Base-by-base conservation (phyloP, 2,329 filamentous ascomycete genomes). In the Fusarium sp. region DNA sequence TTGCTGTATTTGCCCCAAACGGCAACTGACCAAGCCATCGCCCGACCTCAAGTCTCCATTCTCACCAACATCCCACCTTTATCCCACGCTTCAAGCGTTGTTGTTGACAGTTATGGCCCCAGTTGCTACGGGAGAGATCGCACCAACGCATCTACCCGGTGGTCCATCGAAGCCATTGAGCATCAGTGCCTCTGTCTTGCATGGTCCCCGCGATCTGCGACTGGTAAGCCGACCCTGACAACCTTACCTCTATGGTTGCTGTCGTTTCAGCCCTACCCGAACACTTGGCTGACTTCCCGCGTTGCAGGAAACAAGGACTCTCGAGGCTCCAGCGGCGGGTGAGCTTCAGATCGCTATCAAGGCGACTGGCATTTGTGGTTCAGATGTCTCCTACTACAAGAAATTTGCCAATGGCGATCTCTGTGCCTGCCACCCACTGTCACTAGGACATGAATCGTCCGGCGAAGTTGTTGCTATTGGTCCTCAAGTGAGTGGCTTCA, bases 331-430 rank as follows among this genome's bases (percentile, higher is more conserved):
- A 12, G 80, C 78, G 30, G 72, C 77, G 32, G 87, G 85, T 62
- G 90, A 93, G 78, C 85, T 93, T 63, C 91, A 93, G 81, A 87
- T 93, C 76, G 86, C 89, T 75, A 85, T 93, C 80, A 89, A 88
- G 76, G 87, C 89, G 12, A 93, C 91, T 30, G 91, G 91, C 42
- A 90, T 93, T 76, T 93, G 91, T 80, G 91, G 91, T 63, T 92
- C 90, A 13, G 91, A 93, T 81, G 88, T 92, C 61, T 90, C 90
- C 60, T 93, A 93, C 81, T 93, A 92, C 84, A 92, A 89, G 80
- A 92, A 92, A 77, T 92, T 92, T 78, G 90, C 90, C 81, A 93
- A 93, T 78, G 91, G 91, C 51, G 90, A 92, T 80, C 86, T 93
- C 57, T 91, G 90, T 75, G 90, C 90, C 53, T 90, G 89, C 73